Conservation (phyloP, 208 protist species). For the Sergeia podlipaevii region DNA sequence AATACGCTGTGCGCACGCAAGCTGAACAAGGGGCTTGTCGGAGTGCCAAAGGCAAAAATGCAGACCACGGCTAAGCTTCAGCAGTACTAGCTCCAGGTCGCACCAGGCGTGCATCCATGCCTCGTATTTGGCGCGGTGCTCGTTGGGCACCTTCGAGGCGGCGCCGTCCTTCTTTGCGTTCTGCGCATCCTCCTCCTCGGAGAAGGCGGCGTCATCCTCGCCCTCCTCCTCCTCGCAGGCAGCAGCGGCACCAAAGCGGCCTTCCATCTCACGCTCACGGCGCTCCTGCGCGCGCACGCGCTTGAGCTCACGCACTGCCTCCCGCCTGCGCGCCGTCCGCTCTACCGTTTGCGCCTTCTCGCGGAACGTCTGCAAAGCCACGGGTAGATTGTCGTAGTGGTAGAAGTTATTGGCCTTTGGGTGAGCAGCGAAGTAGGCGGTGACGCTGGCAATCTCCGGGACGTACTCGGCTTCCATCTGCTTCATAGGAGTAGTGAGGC, state of each 20-base stretch:
- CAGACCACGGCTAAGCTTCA: constrained; percentile 84
- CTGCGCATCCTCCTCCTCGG: constrained; percentile 22
- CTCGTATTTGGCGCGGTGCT: constrained; percentile 46
- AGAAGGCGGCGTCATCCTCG: constrained; percentile 11
- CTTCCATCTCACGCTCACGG: constrained; percentile 23
- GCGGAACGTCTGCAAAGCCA: constrained; percentile 32
- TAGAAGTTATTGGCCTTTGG: constrained; percentile 37
- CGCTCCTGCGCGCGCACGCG: constrained; percentile 26
- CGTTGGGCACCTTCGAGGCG: neutral
- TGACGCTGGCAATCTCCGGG: constrained; percentile 26
- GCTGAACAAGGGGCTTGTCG: constrained; percentile 90
- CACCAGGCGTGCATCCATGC: constrained; percentile 64
- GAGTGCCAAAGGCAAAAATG: constrained; percentile 92
- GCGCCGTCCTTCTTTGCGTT: neutral
- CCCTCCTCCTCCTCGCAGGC: neutral
- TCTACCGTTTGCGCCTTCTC: constrained; percentile 29
- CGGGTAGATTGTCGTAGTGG: constrained; percentile 55
- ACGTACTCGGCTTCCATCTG: constrained; percentile 49
- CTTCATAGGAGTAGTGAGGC: constrained; percentile 30
- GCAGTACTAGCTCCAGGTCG: constrained; percentile 74
- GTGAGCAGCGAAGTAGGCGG: constrained; percentile 38
- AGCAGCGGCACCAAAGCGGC: constrained; percentile 24
- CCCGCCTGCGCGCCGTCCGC: constrained; percentile 22
- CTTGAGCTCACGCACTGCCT: constrained; percentile 26
- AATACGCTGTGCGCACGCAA: constrained; percentile 75